Evolutionary conservation across 192 early-diverging fungal species (phyloP).

Genomic region (Gigaspora rosea): DNA sequence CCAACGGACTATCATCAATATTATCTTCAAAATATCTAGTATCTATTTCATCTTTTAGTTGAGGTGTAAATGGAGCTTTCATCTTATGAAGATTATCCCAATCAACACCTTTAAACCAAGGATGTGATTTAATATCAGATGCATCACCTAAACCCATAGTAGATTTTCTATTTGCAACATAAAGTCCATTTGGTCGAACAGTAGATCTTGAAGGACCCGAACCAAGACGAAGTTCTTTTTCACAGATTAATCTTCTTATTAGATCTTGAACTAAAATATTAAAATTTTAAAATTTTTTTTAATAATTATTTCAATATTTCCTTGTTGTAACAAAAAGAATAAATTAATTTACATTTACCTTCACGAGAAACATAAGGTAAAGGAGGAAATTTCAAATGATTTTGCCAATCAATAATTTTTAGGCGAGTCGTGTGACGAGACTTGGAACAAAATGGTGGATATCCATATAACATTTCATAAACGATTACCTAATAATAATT

Average conservation of each 20-base stretch:
- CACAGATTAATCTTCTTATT: conserved; percentile 59
- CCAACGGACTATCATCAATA: conserved; percentile 47
- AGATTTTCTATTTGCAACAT: conserved; percentile 37
- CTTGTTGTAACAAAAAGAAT: too few relatives aligned
- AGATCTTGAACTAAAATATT: conserved; percentile 51
- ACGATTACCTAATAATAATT: conserved; percentile 50
- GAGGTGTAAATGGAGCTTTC: conserved; percentile 83
- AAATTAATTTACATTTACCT: too few relatives aligned
- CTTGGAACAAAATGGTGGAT: conserved; percentile 64
- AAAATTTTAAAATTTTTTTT: too few relatives aligned
- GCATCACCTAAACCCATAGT: conserved; percentile 53
- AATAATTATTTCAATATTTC: too few relatives aligned
- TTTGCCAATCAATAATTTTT: conserved; percentile 70
- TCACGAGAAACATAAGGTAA: conserved; percentile 54
- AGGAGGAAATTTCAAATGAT: conserved; percentile 59
- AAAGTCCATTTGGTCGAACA: conserved; percentile 40
- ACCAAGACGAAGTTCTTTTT: conserved; percentile 60
- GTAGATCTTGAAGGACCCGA: conserved; percentile 35
- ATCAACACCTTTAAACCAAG: conserved; percentile 72
- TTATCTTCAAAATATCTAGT: conserved; percentile 90
- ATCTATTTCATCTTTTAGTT: conserved; percentile 73
- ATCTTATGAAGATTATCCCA: conserved; percentile 66
- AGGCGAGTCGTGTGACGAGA: conserved; percentile 60
- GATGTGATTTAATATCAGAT: conserved; percentile 74
- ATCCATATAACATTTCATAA: conserved; percentile 78